Base-by-base conservation (phyloP, 2,329 filamentous ascomycete species). In the Fusarium nygamai region DNA sequence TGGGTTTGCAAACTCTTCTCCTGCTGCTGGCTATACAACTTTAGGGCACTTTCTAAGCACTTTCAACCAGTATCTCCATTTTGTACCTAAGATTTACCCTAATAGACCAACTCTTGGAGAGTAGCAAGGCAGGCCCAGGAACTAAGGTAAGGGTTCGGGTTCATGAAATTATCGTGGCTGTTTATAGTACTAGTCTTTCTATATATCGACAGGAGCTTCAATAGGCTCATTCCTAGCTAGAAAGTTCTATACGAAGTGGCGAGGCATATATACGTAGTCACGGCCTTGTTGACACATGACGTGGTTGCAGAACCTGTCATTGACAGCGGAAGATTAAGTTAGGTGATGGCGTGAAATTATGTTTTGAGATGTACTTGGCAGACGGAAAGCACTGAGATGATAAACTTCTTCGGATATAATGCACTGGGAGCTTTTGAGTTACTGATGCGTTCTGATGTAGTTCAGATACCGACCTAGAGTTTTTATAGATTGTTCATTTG, bases 61-160 rank as follows among this genome's bases (percentile, higher is more conserved):
- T 14, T 8, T 2, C 20, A 4, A 8, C 5, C 12, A 6, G 3
- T 11, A 10, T 11, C 2, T 7, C 4, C 12, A 27, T 16, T 1
- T 22, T 4, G 13, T 8, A 11, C 6, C 14, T 5, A 3, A 22
- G 27, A 4, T 4, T 6, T 0, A 24, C 3, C 4, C 0, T 20
- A 4, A 8, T 4, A n/a, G 17, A 17, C 7, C 10, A n/a, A 6
- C 14, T 10, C 9, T 33, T n/a, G 47, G 4, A 31, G 22, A 22
- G 20, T 5, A 22, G 27, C 27, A 8, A 31, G 14, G 6, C 46
- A 48, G 29, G 8, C 5, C 3, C 1, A 17, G 16, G n/a, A 44
- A 24, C 8, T 6, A 12, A 43, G 9, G 27, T 31, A 13, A 8
- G 4, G 13, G 33, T 50, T 33, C 8, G 10, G 20, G 29, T 12